Base-by-base conservation (phyloP, 352 stramenopile species). In the Stramenopiles sp. region DNA sequence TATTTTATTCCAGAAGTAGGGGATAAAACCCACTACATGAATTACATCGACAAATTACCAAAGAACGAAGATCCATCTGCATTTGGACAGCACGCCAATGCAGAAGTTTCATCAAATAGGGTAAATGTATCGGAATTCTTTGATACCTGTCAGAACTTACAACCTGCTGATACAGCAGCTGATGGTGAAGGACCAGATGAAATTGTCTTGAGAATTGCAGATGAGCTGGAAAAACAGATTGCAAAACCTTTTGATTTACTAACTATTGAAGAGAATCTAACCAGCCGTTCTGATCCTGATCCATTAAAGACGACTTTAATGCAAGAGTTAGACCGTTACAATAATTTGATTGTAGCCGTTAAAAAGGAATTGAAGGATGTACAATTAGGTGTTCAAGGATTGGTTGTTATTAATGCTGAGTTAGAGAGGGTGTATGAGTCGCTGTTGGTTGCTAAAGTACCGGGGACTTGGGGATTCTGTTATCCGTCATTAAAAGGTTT, bases 261-360 rank as follows among this genome's bases (percentile, higher is more conserved):
- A 13, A 53, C 38, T 53, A 53, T 53, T 53, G 38, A 13, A 53
- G 83, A 93, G 0, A 89, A 94, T 63, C 84, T 88, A 43, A 89
- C 91, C 23, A 87, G 87, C 38, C 81, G 89, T 7, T 86, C 86
- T 63, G 97, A 96, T 82, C 93, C 93, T 0, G 92, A 97, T 81
- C 95, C 90, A 0, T 97, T 97, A 92, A 97, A 97, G 85, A 97
- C 92, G 0, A 92, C 97, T 30, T 81, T 97, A 0, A 91, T 90
- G 0, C 89, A 94, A 63, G 89, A 94, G 76, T 87, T 91, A 0
- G 86, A 92, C 81, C 87, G 89, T 7, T 94, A 90, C 80, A 94
- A 94, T 80, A 88, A 88, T 32, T 83, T 94, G 23, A 81, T 94
- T 13, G 80, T 77, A 0, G 83, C 91, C 29, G 90, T 94, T 83